Evolutionary conservation across 2,329 filamentous ascomycete species (phyloP).

Genomic region (Phaeomoniella chlamydospora): DNA sequence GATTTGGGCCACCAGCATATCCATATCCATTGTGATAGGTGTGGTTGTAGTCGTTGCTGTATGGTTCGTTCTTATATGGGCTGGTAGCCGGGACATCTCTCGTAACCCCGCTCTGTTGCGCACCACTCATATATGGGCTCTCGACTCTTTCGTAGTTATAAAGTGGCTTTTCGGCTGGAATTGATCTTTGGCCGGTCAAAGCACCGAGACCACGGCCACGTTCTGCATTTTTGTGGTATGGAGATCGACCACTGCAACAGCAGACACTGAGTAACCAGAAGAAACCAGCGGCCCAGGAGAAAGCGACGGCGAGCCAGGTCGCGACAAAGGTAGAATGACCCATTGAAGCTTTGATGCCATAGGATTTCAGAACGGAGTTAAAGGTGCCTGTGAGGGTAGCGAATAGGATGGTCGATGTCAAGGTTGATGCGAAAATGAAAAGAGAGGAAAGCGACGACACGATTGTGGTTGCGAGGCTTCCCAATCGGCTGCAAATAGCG

Average conservation of each 20-base stretch:
- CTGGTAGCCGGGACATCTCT: conserved; percentile 9
- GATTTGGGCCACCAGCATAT: too few relatives aligned
- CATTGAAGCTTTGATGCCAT: conserved; percentile 53
- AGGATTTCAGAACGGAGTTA: conserved; percentile 51
- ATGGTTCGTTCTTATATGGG: conserved; percentile 3
- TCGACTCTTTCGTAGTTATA: conserved; percentile 45
- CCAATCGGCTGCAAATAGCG: conserved; percentile 66
- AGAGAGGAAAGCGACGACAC: conserved; percentile 44
- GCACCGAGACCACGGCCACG: conserved; percentile 18
- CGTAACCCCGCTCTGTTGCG: neutral
- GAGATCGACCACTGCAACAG: conserved; percentile 65
- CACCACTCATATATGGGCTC: conserved; percentile 11
- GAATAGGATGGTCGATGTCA: conserved; percentile 62
- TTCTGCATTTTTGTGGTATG: conserved; percentile 28
- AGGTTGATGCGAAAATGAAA: conserved; percentile 50
- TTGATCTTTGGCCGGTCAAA: conserved; percentile 6
- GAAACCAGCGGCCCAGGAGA: conserved; percentile 58
- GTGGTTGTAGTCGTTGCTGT: neutral
- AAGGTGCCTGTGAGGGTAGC: conserved; percentile 54
- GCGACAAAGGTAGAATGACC: conserved; percentile 56
- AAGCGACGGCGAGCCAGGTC: conserved; percentile 68
- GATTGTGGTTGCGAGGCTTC: conserved; percentile 71
- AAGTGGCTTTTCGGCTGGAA: conserved; percentile 44
- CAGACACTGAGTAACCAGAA: conserved; percentile 91
- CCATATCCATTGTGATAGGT: too few relatives aligned